phyloP scores from a whole-genome alignment of 2,329 filamentous ascomycete species.

The Aspergillus transmontanensis region DNA sequence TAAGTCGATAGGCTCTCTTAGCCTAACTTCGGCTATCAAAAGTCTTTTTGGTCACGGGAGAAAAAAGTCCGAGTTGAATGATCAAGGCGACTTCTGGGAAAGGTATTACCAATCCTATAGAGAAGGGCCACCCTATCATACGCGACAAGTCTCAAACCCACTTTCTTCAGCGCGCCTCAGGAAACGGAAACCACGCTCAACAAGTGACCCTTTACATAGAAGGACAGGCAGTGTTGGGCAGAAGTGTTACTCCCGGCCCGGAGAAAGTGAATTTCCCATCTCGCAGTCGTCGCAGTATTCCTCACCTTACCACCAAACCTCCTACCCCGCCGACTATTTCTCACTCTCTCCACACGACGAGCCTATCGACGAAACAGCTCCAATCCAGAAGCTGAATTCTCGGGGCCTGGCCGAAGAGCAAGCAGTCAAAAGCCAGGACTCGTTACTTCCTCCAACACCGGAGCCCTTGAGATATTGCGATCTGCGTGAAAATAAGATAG shows the following conservation, averaged over 20 bases:
- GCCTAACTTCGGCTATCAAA: constrained; percentile 5
- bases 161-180: constrained; percentile 1
- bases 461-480: constrained; percentile 1
- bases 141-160: not conserved
- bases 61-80: not conserved
- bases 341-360: not conserved
- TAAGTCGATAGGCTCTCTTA: constrained; percentile 2
- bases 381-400: not conserved
- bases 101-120: not conserved
- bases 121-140: not conserved
- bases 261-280: constrained; percentile 3
- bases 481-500: not conserved
- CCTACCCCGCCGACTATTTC: not conserved
- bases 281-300: not conserved
- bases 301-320: not conserved
- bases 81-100: not conserved
- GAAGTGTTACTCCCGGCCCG: not conserved
- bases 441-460: constrained; percentile 3
- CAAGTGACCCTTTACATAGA: constrained; percentile 5
- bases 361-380: not conserved
- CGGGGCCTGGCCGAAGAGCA: not conserved
- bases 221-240: not conserved
- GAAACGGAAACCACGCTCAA: constrained; percentile 8
- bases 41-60: constrained; percentile 6
- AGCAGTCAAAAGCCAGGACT: not conserved